phyloP scores from a whole-genome alignment of 495 filamentous ascomycete species.

The Aspergillus biplanus region DNA sequence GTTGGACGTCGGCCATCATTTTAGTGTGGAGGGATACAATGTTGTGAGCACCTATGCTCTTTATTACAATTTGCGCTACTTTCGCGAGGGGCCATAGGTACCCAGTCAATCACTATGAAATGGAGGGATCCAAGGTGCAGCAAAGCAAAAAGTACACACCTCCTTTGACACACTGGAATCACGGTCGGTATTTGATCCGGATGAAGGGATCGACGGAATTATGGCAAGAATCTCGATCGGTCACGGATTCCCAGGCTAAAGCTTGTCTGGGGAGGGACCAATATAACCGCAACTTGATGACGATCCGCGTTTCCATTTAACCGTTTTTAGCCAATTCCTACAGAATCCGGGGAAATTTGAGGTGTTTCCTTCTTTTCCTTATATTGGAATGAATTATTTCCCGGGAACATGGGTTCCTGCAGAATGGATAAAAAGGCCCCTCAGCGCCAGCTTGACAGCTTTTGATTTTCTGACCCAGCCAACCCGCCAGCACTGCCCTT shows the following conservation, averaged over 20 bases:
- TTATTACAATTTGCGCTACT: too few relatives aligned
- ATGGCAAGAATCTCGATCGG: neutral
- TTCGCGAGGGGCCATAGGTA: too few relatives aligned
- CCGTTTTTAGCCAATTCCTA: neutral
- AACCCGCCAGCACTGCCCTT: neutral
- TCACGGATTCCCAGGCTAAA: neutral
- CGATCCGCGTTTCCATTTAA: neutral
- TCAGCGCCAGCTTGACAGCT: neutral
- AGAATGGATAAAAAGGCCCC: neutral
- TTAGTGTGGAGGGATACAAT: too few relatives aligned
- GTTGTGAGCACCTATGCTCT: too few relatives aligned
- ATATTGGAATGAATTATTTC: neutral
- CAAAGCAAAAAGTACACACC: neutral
- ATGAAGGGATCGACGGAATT: constrained; percentile 3
- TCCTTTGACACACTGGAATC: neutral
- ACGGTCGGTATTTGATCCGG: neutral
- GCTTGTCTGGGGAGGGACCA: neutral
- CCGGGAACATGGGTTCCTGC: neutral
- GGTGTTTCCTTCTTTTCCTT: neutral
- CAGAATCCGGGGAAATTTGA: neutral
- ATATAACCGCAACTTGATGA: neutral
- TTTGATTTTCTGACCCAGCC: neutral
- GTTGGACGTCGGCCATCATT: too few relatives aligned
- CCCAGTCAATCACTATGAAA: neutral
- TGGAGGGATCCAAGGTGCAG: neutral